Conservation (phyloP, 2,329 filamentous ascomycete genomes). For the Myriangium duriaei region DNA sequence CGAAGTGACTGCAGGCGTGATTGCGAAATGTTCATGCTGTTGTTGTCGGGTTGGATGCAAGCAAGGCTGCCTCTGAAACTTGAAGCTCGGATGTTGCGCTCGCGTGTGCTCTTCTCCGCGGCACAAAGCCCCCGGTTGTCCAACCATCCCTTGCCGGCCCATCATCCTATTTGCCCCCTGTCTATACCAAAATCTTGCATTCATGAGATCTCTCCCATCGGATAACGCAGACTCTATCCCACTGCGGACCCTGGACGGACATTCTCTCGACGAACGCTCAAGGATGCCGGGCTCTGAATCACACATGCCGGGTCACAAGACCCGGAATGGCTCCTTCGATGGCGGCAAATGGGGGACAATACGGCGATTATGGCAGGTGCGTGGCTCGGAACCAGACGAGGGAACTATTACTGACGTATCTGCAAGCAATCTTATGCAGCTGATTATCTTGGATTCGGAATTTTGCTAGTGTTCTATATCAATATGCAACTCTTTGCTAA, state of each 20-base stretch:
- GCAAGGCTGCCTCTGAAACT: no score
- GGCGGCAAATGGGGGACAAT: slow-evolving; percentile 6
- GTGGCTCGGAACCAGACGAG: slow-evolving; percentile 1
- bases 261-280: neutral
- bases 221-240: slow-evolving; percentile 8
- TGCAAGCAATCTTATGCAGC: slow-evolving; percentile 66
- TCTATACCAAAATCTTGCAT: neutral
- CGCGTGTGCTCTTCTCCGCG: no score
- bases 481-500: slow-evolving; percentile 52
- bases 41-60: no score
- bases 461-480: slow-evolving; percentile 57
- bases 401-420: slow-evolving; percentile 10
- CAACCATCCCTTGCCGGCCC: no score
- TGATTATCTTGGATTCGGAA: slow-evolving; percentile 69
- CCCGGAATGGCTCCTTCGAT: slow-evolving; percentile 1
- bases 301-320: slow-evolving; percentile 8
- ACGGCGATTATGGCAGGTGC: slow-evolving; percentile 13
- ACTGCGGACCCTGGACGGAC: slow-evolving; percentile 1
- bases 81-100: no score
- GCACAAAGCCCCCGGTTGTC: no score
- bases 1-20: no score
- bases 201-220: slow-evolving; percentile 2
- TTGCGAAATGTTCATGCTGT: no score
- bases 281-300: slow-evolving; percentile 13
- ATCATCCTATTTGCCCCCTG: neutral